Percentiles rank a stretch among this genome's conserved stretches.
Conservation (phyloP, 164 flowering plant genomes). For the Tetrastigma voinierianum region DNA sequence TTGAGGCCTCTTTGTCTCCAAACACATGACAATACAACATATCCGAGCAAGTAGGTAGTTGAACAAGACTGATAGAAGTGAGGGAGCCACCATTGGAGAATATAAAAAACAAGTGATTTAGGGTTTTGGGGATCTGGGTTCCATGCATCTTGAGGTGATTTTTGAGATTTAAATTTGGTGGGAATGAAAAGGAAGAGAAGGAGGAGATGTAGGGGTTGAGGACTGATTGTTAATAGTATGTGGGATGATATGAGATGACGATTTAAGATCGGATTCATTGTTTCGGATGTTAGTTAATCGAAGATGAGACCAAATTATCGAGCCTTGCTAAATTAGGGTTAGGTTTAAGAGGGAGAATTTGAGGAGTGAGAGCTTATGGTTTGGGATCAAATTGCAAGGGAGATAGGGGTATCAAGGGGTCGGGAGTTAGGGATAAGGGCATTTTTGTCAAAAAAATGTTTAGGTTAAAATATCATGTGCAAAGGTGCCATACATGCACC, state of each 20-base stretch:
- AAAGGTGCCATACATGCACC: too few relatives aligned
- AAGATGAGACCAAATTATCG: too few relatives aligned
- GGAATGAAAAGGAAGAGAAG: slow-evolving; percentile 52
- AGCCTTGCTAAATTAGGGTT: too few relatives aligned
- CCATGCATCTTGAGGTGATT: neutral
- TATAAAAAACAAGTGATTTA: neutral
- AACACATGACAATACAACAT: slow-evolving; percentile 53
- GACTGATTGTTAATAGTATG: slow-evolving; percentile 13
- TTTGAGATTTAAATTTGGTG: slow-evolving; percentile 23
- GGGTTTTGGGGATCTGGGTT: neutral
- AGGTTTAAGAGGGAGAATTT: too few relatives aligned
- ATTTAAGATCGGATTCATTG: slow-evolving; percentile 13
- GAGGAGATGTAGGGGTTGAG: slow-evolving; percentile 40
- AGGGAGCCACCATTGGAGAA: slow-evolving; percentile 4
- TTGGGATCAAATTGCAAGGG: too few relatives aligned
- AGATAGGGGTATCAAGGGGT: too few relatives aligned
- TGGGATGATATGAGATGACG: neutral
- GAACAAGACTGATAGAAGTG: slow-evolving; percentile 29
- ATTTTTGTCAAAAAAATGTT: too few relatives aligned
- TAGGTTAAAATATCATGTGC: too few relatives aligned
- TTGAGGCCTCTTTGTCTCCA: slow-evolving; percentile 70
- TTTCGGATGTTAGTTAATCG: neutral
- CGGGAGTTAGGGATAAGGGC: too few relatives aligned
- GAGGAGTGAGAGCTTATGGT: too few relatives aligned
- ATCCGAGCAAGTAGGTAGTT: slow-evolving; percentile 46